Percentiles rank a stretch among this genome's conserved stretches.
Conservation (phyloP, 2,329 filamentous ascomycete genomes). For the Colletotrichum shisoi region DNA sequence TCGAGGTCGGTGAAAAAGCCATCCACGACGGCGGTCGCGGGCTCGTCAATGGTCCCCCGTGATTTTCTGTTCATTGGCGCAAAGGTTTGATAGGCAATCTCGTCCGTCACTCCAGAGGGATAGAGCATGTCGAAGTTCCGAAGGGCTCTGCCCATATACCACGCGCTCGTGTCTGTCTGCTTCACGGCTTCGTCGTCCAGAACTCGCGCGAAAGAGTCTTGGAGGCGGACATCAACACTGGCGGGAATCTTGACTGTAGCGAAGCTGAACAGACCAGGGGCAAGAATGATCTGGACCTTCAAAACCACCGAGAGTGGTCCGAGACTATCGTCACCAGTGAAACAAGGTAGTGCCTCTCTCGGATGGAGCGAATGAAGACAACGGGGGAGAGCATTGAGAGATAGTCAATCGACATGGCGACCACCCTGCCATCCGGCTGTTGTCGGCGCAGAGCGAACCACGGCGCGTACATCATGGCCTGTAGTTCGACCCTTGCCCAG, state of each 20-base stretch:
- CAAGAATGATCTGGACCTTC: conserved; percentile 17
- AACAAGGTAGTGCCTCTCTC: conserved; percentile 14
- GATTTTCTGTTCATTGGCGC: background rate
- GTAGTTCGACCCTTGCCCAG: conserved; percentile 27
- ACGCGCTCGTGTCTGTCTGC: background rate
- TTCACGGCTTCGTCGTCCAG: background rate
- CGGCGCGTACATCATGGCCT: conserved; percentile 27
- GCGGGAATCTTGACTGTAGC: background rate
- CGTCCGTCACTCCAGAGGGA: conserved; percentile 10
- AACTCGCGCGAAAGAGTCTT: conserved; percentile 12
- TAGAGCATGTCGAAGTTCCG: conserved; percentile 11
- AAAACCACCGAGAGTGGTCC: too few species aligned
- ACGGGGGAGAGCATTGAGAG: conserved; percentile 7
- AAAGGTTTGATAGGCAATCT: conserved; percentile 23
- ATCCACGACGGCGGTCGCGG: conserved; percentile 18
- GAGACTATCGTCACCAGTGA: background rate
- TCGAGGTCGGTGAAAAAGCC: conserved; percentile 15
- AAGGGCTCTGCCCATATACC: conserved; percentile 9
- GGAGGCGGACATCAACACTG: background rate
- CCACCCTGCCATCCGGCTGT: background rate
- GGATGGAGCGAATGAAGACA: conserved; percentile 4
- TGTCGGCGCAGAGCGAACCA: conserved; percentile 19
- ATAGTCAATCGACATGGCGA: conserved; percentile 14
- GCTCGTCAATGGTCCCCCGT: conserved; percentile 6
- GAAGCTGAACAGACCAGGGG: conserved; percentile 22